Evolutionary conservation across 495 filamentous ascomycete species (phyloP).

Genomic region (Gamarada debralockiae): DNA sequence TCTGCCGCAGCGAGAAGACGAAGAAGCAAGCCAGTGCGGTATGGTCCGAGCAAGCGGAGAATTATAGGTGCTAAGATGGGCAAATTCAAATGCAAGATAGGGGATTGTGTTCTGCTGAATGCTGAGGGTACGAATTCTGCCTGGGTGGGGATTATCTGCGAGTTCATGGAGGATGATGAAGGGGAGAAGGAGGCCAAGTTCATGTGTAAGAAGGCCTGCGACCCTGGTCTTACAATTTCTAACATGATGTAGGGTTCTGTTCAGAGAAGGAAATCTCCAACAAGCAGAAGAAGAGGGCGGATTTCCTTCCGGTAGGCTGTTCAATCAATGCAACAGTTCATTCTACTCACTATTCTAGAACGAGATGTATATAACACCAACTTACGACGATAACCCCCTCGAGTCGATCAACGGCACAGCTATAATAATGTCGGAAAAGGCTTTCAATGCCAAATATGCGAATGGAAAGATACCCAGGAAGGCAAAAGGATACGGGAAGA

Average conservation of each 20-base stretch:
- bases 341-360: conserved; percentile 46
- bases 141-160: conserved; percentile 84
- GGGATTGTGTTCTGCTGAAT: conserved; percentile 77
- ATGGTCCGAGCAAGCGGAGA: conserved; percentile 22
- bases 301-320: conserved; percentile 61
- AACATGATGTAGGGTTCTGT: conserved; percentile 60
- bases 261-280: conserved; percentile 83
- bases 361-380: conserved; percentile 86
- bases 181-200: conserved; percentile 67
- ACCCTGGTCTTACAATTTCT: conserved; percentile 28
- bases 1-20: conserved; percentile 6
- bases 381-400: conserved; percentile 82
- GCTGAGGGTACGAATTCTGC: conserved; percentile 54
- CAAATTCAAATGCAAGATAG: conserved; percentile 73
- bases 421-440: conserved; percentile 64
- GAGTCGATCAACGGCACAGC: conserved; percentile 88
- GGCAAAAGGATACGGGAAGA: conserved; percentile 77
- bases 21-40: conserved; percentile 2
- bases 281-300: conserved; percentile 75
- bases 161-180: conserved; percentile 68
- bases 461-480: conserved; percentile 68
- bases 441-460: conserved; percentile 67
- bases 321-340: neutral
- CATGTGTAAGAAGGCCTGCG: conserved; percentile 32
- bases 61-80: conserved; percentile 86